Conservation (phyloP, 805 yeast genomes). For the Komagataella ulmi region DNA sequence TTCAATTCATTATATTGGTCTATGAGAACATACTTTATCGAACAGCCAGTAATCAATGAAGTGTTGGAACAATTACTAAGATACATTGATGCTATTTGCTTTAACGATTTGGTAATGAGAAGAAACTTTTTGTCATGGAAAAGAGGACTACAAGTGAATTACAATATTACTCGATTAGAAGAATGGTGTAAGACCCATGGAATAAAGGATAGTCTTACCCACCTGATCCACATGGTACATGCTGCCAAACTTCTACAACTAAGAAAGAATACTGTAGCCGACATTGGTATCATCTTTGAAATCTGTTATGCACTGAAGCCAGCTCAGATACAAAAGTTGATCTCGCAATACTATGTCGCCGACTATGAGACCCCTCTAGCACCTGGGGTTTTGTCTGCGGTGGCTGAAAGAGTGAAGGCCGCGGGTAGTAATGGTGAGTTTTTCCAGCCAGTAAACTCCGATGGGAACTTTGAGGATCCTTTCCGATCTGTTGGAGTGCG, state of each 20-base stretch:
- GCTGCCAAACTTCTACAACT: constrained; percentile 88
- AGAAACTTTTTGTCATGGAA: constrained; percentile 94
- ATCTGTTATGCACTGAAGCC: constrained; percentile 92
- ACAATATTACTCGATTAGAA: constrained; percentile 89
- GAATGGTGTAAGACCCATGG: constrained; percentile 98
- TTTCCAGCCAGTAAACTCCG: constrained; percentile 55
- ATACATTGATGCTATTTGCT: constrained; percentile 85
- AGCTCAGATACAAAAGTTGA: constrained; percentile 86
- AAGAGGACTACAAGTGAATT: constrained; percentile 91
- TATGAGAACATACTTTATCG: constrained; percentile 82
- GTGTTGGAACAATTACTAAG: constrained; percentile 74
- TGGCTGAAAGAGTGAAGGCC: constrained; percentile 67
- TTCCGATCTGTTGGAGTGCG: constrained; percentile 61
- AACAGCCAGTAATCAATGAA: constrained; percentile 69
- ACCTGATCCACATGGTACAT: constrained; percentile 78
- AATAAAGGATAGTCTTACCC: constrained; percentile 73
- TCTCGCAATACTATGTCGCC: constrained; percentile 79
- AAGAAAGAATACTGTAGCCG: constrained; percentile 79
- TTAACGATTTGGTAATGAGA: constrained; percentile 91
- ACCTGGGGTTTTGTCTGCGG: constrained; percentile 63
- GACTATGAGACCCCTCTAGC: constrained; percentile 92
- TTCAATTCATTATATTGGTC: constrained; percentile 89
- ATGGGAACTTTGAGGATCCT: constrained; percentile 74
- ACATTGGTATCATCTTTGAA: constrained; percentile 84
- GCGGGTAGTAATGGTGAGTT: constrained; percentile 42